Conservation (phyloP, 208 protist species). For the Endotrypanum monterogeii region DNA sequence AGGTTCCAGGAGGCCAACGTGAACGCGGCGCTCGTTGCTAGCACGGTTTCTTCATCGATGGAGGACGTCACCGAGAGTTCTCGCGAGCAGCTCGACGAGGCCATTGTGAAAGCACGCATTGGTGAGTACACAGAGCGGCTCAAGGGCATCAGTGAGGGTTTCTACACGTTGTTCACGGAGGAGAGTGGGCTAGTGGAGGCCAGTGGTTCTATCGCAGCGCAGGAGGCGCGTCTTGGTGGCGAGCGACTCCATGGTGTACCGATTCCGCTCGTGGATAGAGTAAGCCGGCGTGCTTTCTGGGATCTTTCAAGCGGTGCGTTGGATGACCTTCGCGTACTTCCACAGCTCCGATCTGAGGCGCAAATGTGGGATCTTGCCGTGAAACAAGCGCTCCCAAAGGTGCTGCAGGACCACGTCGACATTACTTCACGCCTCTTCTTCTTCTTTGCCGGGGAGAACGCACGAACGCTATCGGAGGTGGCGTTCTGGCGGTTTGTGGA, state of each 20-base stretch:
- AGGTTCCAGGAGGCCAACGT: constrained; percentile 12
- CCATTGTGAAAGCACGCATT: constrained; percentile 1
- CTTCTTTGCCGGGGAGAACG: constrained; percentile 63
- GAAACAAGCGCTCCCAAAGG: constrained; percentile 31
- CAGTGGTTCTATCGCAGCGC: constrained; percentile 11
- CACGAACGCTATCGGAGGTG: constrained; percentile 62
- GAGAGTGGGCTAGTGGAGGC: constrained; percentile 11
- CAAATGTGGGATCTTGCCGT: constrained; percentile 47
- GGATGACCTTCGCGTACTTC: constrained; percentile 45
- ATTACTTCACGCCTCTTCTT: constrained; percentile 66
- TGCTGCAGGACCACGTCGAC: constrained; percentile 50
- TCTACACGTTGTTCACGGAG: constrained; percentile 2
- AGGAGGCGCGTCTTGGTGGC: constrained; percentile 38
- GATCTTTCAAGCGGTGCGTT: constrained; percentile 43
- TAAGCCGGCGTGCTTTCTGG: constrained; percentile 44
- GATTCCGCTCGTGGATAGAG: constrained; percentile 46
- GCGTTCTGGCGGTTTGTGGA: constrained; percentile 85
- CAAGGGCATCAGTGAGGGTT: constrained; percentile 10
- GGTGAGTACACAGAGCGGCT: constrained; percentile 10
- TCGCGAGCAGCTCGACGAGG: constrained; percentile 19
- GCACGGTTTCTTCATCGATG: background rate
- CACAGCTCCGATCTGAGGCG: constrained; percentile 26
- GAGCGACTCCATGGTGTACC: constrained; percentile 50
- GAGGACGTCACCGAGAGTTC: background rate
- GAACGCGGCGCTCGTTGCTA: constrained; percentile 6